Conservation (phyloP, 441 rosid species). For the Arabidopsis lyrata region DNA sequence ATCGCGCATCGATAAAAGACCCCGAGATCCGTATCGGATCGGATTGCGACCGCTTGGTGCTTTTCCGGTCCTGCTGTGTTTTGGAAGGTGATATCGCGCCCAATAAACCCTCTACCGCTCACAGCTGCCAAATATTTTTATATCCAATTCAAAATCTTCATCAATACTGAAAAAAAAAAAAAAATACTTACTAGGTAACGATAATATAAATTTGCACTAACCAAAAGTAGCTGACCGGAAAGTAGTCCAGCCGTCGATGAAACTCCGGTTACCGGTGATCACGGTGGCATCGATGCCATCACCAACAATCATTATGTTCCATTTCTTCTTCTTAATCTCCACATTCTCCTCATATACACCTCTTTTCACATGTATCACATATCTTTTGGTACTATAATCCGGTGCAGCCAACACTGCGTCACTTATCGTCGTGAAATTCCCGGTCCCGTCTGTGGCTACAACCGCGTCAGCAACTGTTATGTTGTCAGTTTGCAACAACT, state of each 20-base stretch:
- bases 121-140: slow-evolving; percentile 61
- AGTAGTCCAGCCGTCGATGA: slow-evolving; percentile 79
- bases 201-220: slow-evolving; percentile 35
- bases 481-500: slow-evolving; percentile 53
- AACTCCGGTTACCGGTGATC: slow-evolving; percentile 69
- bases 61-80: slow-evolving; percentile 79
- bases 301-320: slow-evolving; percentile 90
- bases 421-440: slow-evolving; percentile 64
- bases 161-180: not conserved
- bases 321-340: slow-evolving; percentile 92
- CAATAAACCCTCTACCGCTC: slow-evolving; percentile 85
- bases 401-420: slow-evolving; percentile 76
- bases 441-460: slow-evolving; percentile 82
- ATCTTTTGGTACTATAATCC: slow-evolving; percentile 54
- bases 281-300: slow-evolving; percentile 77
- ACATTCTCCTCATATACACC: slow-evolving; percentile 82
- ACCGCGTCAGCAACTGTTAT: slow-evolving; percentile 48
- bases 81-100: slow-evolving; percentile 75
- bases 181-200: not conserved
- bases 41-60: slow-evolving; percentile 82
- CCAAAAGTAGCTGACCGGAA: slow-evolving; percentile 92
- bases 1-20: slow-evolving; percentile 67
- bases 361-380: slow-evolving; percentile 68
- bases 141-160: not conserved
- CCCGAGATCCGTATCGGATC: slow-evolving; percentile 75